These are phyloP conservation scores for Tylopilus balloui DNA, from an alignment of 768 basidiomycete genomes.

Conservation along the genomic window DNA sequence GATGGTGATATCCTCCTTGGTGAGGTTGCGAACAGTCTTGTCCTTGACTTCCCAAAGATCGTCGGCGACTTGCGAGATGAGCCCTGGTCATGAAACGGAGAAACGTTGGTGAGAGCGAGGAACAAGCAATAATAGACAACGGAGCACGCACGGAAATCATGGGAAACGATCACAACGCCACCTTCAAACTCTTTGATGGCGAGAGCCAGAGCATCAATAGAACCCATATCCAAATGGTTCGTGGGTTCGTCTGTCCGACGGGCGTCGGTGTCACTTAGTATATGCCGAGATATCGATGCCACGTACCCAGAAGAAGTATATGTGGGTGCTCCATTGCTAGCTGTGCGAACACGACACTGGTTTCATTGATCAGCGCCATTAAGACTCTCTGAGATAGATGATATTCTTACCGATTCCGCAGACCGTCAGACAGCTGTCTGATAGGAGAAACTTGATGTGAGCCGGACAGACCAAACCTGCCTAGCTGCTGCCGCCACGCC, in stretches of 20 bases:
- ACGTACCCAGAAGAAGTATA: constrained; percentile 76
- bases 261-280: constrained; percentile 1
- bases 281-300: constrained; percentile 11
- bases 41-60: constrained; percentile 99
- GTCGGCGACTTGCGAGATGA: constrained; percentile 96
- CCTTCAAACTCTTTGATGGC: constrained; percentile 98
- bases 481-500: constrained; percentile 93
- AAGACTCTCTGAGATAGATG: constrained; percentile 7
- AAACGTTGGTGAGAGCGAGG: constrained; percentile 9
- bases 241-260: constrained; percentile 76
- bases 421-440: constrained; percentile 90
- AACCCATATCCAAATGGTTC: constrained; percentile 97
- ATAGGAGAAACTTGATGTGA: constrained; percentile 93
- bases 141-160: constrained; percentile 86
- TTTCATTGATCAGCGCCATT: constrained; percentile 15
- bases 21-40: constrained; percentile 88
- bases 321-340: constrained; percentile 97
- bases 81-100: constrained; percentile 45
- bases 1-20: constrained; percentile 87
- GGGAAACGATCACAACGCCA: constrained; percentile 98
- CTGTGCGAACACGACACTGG: constrained; percentile 91
- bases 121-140: neutral
- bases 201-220: constrained; percentile 90
- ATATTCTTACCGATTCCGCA: constrained; percentile 77
- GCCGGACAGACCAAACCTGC: constrained; percentile 93